Base-by-base conservation (phyloP, 768 basidiomycete genomes). In the Astraeus odoratus region DNA sequence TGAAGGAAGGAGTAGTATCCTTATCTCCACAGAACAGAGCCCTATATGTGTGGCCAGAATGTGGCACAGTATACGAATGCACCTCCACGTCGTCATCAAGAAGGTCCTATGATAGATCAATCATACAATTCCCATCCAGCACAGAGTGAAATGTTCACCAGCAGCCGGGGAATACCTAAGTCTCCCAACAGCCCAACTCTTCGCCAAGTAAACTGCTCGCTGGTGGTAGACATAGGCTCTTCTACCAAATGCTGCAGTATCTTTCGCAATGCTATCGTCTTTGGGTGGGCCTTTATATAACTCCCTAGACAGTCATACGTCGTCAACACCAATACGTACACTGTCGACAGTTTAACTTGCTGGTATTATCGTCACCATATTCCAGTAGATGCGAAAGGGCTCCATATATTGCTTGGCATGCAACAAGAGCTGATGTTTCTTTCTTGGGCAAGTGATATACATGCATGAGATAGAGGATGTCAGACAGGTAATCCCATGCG, bases 401-500 rank as follows among this genome's bases (percentile, higher is more conserved):
- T 25, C 56, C 50, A 48, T 77, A 84, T 43, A 86, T 59, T 13
- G 64, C 58, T 8, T 77, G 71, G 39, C 69, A 68, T 8, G 74
- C 60, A 23, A 80, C 51, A 36, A 81, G 51, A 8, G 75, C 75
- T 20, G 83, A 62, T 2, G 74, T 63, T 47, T 75, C 75, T 23
- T 77, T 71, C 27, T 75, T 72, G 22, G 60, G 68, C n/a, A 60
- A 71, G 33, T 73, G 61, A 20, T 61, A 66, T n/a, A 69, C 64
- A 25, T 77, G 53, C 27, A 79, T 73, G 29, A 76, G 60, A 5
- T 80, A 51, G 5, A 79, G 53, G 1, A 67, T 60, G 42, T 78
- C 75, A 23, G 74, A 60, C 42, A 86, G 57, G 54, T 74, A 69
- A 36, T 75, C 66, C 47, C 60, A 46, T 13, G 57, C 57, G 42